phyloP scores from a whole-genome alignment of 2,329 filamentous ascomycete species.

The Neodidymelliopsis sp. region DNA sequence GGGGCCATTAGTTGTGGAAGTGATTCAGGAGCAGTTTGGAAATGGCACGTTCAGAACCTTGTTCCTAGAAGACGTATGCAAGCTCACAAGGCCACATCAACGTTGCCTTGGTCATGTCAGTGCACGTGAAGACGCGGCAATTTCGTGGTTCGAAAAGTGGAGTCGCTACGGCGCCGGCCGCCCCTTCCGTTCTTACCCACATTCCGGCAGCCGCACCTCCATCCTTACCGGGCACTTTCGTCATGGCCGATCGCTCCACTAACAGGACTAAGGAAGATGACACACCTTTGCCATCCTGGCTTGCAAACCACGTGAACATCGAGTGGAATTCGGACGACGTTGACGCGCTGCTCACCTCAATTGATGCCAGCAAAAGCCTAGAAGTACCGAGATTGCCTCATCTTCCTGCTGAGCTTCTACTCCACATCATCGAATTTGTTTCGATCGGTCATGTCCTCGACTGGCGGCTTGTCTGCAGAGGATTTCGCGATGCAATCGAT shows the following conservation, averaged over 20 bases:
- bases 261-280: background rate
- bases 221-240: background rate
- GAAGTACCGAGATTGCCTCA: constrained; percentile 16
- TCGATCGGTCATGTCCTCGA: constrained; percentile 37
- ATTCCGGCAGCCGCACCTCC: background rate
- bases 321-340: constrained; percentile 40
- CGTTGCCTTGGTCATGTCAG: no score
- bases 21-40: no score
- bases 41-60: no score
- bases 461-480: constrained; percentile 41
- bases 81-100: no score
- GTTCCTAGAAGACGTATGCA: no score
- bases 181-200: background rate
- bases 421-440: constrained; percentile 37
- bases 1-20: no score
- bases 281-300: constrained; percentile 28
- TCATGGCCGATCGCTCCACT: background rate
- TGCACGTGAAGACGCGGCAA: constrained; percentile 6
- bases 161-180: background rate
- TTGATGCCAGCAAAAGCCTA: constrained; percentile 38
- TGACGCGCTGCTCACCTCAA: constrained; percentile 35
- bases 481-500: constrained; percentile 44
- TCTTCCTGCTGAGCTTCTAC: constrained; percentile 43
- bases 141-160: background rate
- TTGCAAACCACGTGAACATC: constrained; percentile 30